Conservation (phyloP, 164 flowering plant genomes). For the Vitis vinifera region DNA sequence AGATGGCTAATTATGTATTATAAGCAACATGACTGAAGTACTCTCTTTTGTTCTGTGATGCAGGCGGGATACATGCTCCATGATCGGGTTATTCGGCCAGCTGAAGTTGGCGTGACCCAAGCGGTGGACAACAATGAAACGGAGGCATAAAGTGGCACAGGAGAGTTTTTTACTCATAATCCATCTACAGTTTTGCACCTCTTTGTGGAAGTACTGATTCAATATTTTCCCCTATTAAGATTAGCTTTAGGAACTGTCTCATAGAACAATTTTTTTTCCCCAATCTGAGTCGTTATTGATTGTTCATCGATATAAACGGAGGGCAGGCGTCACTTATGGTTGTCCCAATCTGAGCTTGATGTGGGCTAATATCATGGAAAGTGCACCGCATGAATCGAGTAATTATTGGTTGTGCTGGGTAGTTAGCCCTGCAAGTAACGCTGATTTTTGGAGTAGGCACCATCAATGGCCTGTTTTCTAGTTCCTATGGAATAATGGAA, state of each 20-base stretch:
- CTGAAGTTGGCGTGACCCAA: slow-evolving; percentile 85
- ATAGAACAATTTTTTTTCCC: background rate
- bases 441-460: no score
- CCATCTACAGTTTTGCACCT: no score
- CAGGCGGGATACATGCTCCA: slow-evolving; percentile 80
- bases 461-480: no score
- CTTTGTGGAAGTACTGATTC: no score
- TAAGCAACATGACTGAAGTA: background rate
- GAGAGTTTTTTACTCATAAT: background rate
- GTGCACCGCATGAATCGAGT: no score
- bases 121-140: slow-evolving; percentile 20
- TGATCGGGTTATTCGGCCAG: slow-evolving; percentile 80
- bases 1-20: background rate
- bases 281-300: background rate
- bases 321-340: no score
- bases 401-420: no score
- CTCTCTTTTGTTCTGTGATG: slow-evolving; percentile 13
- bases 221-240: background rate
- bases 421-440: no score
- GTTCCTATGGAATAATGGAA: no score
- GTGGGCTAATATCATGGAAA: no score
- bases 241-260: background rate
- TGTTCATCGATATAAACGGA: background rate
- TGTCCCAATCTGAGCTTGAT: no score
- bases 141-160: background rate